These are phyloP conservation scores for Bacidia gigantensis DNA, from an alignment of 495 filamentous ascomycete species.

Conservation along the genomic window DNA sequence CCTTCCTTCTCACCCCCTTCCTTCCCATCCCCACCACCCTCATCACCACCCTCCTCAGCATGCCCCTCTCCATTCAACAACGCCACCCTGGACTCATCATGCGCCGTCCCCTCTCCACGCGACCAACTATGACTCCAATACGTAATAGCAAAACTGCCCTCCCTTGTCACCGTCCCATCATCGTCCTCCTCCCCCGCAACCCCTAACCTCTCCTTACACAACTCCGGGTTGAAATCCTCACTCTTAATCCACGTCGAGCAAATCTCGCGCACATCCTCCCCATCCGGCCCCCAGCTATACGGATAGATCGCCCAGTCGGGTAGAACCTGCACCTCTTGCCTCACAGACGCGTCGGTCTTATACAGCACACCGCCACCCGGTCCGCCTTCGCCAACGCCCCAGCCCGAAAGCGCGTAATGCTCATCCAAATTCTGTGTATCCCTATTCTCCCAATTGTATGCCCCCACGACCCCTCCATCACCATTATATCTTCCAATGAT, in stretches of 20 bases:
- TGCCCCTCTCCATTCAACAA: neutral
- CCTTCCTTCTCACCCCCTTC: slow-evolving; percentile 27
- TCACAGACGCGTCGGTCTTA: neutral
- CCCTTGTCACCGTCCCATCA: neutral
- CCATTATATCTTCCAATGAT: slow-evolving; percentile 3
- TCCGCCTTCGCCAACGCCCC: neutral
- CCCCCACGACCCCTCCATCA: too few species aligned
- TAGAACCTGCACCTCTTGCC: slow-evolving; percentile 7
- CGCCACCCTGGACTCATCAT: neutral
- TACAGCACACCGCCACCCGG: neutral
- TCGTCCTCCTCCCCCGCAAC: neutral
- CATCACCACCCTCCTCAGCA: neutral
- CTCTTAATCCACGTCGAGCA: slow-evolving; percentile 6
- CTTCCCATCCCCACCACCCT: neutral
- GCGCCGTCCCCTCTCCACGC: neutral
- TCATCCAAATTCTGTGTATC: slow-evolving; percentile 8
- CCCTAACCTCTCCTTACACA: slow-evolving; percentile 12
- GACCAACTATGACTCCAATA: slow-evolving; percentile 18
- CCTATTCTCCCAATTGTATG: neutral
- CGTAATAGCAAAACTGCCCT: slow-evolving; percentile 15
- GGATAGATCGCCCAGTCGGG: slow-evolving; percentile 15
- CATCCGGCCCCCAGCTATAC: slow-evolving; percentile 14
- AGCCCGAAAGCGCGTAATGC: slow-evolving; percentile 2
- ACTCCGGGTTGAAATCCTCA: slow-evolving; percentile 5
- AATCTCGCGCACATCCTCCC: neutral